Conservation (phyloP, 805 yeast species). For the Aciculoconidium aculeatum region DNA sequence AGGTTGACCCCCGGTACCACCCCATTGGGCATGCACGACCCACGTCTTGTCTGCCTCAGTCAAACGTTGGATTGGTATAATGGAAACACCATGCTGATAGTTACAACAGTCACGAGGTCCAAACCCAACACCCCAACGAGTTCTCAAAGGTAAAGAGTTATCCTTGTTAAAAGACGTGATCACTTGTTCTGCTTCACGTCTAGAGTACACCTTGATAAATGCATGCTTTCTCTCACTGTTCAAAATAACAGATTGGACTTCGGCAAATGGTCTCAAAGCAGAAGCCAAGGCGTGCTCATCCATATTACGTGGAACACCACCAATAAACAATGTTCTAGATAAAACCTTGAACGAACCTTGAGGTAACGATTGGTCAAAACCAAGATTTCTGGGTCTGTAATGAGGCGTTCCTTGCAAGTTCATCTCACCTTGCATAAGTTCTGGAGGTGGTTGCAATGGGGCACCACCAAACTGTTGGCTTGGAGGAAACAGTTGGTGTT, state of each 20-base stretch:
- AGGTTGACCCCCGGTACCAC: conserved; percentile 91
- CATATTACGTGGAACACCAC: conserved; percentile 86
- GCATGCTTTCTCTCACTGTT: conserved; percentile 92
- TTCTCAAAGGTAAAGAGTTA: conserved; percentile 61
- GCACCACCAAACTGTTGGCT: conserved; percentile 1
- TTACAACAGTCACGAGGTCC: conserved; percentile 99
- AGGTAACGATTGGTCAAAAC: conserved; percentile 66
- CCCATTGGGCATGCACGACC: conserved; percentile 90
- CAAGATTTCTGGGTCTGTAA: conserved; percentile 68
- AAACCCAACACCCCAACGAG: conserved; percentile 98
- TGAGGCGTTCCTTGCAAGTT: conserved; percentile 70
- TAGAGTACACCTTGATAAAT: conserved; percentile 86
- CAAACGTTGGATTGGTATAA: conserved; percentile 79
- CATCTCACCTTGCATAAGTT: conserved; percentile 49
- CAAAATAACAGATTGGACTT: conserved; percentile 84
- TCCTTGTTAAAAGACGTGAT: conserved; percentile 66
- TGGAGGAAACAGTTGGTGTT: conserved; percentile 1
- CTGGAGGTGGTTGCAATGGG: conserved; percentile 2
- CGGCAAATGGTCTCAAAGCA: conserved; percentile 78
- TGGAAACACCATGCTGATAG: conserved; percentile 82
- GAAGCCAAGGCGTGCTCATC: conserved; percentile 65
- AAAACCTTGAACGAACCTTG: conserved; percentile 75
- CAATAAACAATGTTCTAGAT: conserved; percentile 88
- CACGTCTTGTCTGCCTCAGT: conserved; percentile 93
- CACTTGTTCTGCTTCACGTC: conserved; percentile 86